Base-by-base conservation (phyloP, 2,329 filamentous ascomycete species). In the Dactylella cylindrospora region DNA sequence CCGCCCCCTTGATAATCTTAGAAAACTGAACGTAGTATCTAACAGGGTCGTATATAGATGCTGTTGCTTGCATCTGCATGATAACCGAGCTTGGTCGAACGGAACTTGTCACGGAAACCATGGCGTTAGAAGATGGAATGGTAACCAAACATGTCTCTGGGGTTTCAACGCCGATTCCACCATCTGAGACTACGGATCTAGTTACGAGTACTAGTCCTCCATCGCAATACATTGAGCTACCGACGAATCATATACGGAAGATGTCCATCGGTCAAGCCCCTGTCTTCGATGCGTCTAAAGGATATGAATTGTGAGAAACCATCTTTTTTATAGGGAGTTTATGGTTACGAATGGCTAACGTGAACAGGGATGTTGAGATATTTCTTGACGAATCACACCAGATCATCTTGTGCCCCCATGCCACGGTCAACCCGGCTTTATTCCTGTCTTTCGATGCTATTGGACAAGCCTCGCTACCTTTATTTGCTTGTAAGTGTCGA, bases 361-460 rank as follows among this genome's bases (percentile, higher is more conserved):
- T 20, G 3, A 17, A 28, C 6, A 62, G 49, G 7, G 57, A 62
- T 44, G 39, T 62, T 17, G 57, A 44, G 35, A 39, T 62, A 32
- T 62, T 44, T 23, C 38, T 62, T 1, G 57, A 62, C 13, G 57
- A 62, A 35, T 33, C 41, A 4, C 49, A 47, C 10, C 43, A 50
- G 39, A 62, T 10, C 22, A 23, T 31, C 12, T 23, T 62, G 3
- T 62, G 57, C 35, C 43, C 57, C 17, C 57, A 50, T 39, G 57
- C 57, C 9, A 62, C 57, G 5, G 49, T 62, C 7, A 62, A 62
- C 19, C 57, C 57, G 3, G 57, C 57, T 15, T 38, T 62, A n/a
- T 54, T 62, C 19, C 15, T 62, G 4, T 62, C 57, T 6, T 62
- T 62, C 12, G 57, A 62, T 40, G 57, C 57, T n/a, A 62, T 62